Base-by-base conservation (phyloP, 129 eudicot genomes). In the Rutidosis leptorrhynchoides region DNA sequence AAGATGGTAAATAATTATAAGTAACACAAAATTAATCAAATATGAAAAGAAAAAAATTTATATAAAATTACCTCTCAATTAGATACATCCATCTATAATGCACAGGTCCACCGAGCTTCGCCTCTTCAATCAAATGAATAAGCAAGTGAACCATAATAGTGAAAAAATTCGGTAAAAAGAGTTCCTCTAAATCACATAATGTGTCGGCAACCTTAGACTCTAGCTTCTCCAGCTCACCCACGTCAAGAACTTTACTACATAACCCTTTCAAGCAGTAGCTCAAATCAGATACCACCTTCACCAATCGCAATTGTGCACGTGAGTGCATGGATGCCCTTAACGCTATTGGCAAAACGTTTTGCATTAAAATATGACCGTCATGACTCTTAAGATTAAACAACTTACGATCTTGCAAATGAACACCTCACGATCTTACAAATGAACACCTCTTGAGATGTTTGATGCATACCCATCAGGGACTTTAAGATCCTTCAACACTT, bases 11-110 rank as follows among this genome's bases (percentile, higher is more conserved):
- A n/a, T n/a, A n/a, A n/a, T n/a, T n/a, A n/a, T n/a, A n/a, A n/a
- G n/a, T n/a, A n/a, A n/a, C n/a, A n/a, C n/a, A n/a, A n/a, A n/a
- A n/a, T n/a, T n/a, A n/a, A n/a, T n/a, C n/a, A n/a, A n/a, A n/a
- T n/a, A n/a, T n/a, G n/a, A n/a, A n/a, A n/a, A n/a, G n/a, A n/a
- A n/a, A n/a, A n/a, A n/a, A n/a, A n/a, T n/a, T n/a, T n/a, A n/a
- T n/a, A n/a, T n/a, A n/a, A n/a, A n/a, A n/a, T n/a, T n/a, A n/a
- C n/a, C 62, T 11, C 11, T 56, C 28, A 21, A 56, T 56, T 5
- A 15, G 62, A 56, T 56, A 56, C 62, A 56, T 56, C 28, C 27
- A 58, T 26, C 37, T 58, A 58, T 26, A 5, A 11, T 58, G 62
- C 1, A 26, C 16, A 1, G 62, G 62, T 56, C 62, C 62, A 20